Evolutionary conservation across 176 grass and related monocot species (phyloP), one percentile per base, ranked within the genome.

Genomic region (Musa acuminata): DNA sequence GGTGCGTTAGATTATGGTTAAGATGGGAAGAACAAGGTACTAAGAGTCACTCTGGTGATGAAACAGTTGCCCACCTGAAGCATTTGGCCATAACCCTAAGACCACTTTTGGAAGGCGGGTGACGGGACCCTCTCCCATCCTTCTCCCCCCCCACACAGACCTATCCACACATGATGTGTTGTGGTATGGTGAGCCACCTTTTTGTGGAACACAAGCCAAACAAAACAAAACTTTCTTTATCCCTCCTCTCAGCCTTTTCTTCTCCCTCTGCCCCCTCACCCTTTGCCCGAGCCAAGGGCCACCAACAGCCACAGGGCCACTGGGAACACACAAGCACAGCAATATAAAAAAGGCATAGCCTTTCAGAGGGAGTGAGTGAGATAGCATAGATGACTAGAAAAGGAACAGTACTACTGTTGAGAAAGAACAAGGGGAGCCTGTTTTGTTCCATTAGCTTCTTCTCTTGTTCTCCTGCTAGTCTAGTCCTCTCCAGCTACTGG

Each of bases 401-500:
- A 70, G 67, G 17, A 70, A 51, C 43, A 50, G 19, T 70, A 51
- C 67, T 70, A 51, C 17, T 51, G 19, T 51, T 70, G 67, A 70
- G 29, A 70, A 70, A 51, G 67, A 70, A 50, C 67, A 50, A 70
- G 43, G 12, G 9, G 11, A 19, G 19, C 13, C 50, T 49, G 49
- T 51, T 70, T 70, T 50, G 67, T 70, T 70, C n/a, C 67, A 51
- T 50, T 70, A 50, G 67, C 48, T 69, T 50, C 67, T 70, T 48
- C 29, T 49, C 67, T 50, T 70, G 43, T 70, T 49, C 48, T 70
- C 43, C 67, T 70, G 67, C 67, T 70, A 70, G 48, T 11, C 43
- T 70, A 70, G 67, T 70, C 26, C 72, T 75, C 53, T 21, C 29
- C 72, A 59, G 72, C 72, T 75, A 49, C 54, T n/a, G 29, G 11